Evolutionary conservation across 441 rosid genomes (phyloP).

Genomic region (Populus hybrid): DNA sequence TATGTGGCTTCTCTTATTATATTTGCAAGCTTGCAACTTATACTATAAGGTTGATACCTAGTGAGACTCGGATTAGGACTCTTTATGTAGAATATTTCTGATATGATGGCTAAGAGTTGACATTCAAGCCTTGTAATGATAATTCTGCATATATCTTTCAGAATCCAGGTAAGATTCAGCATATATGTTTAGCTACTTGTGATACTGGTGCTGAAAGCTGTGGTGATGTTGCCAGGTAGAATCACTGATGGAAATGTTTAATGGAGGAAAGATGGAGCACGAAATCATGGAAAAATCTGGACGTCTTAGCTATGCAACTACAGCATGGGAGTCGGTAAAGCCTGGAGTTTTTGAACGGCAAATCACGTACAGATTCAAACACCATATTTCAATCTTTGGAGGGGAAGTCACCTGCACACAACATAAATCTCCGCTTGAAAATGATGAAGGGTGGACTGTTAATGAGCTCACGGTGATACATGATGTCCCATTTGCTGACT

Average conservation of each 20-base stretch:
- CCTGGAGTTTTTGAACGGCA: slow-evolving; percentile 48
- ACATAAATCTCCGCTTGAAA: slow-evolving; percentile 42
- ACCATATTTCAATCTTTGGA: slow-evolving; percentile 67
- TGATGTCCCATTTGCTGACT: slow-evolving; percentile 63
- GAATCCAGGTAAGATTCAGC: not conserved
- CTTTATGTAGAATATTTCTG: not conserved
- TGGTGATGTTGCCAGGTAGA: slow-evolving; percentile 42
- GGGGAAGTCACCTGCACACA: slow-evolving; percentile 74
- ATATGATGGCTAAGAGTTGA: not conserved
- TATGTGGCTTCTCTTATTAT: not conserved
- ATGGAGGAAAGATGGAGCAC: slow-evolving; percentile 65
- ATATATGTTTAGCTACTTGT: not conserved
- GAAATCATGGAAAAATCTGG: slow-evolving; percentile 76
- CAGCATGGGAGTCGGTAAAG: slow-evolving; percentile 55
- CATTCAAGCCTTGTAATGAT: not conserved
- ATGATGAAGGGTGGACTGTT: slow-evolving; percentile 59
- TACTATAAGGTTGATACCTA: not conserved
- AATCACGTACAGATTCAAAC: slow-evolving; percentile 58
- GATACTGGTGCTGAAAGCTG: not conserved
- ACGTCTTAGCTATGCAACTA: slow-evolving; percentile 51
- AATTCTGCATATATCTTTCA: not conserved
- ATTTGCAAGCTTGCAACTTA: not conserved
- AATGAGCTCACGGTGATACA: slow-evolving; percentile 64
- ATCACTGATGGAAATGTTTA: slow-evolving; percentile 58
- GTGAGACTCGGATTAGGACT: not conserved